Evolutionary conservation across 805 yeast species (phyloP).

Genomic region (Ogataea philodendri): DNA sequence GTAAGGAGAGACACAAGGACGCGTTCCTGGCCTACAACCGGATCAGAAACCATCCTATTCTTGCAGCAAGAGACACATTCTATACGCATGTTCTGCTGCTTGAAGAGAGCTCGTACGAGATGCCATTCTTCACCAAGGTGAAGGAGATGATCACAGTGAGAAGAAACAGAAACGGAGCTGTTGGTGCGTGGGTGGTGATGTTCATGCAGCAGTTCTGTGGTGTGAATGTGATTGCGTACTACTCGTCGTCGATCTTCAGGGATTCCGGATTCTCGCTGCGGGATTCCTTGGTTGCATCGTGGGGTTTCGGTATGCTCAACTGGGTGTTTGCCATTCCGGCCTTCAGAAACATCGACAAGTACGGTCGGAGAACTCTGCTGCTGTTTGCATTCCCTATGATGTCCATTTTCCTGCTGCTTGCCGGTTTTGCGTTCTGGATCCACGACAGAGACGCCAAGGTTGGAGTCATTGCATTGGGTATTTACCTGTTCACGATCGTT

Average conservation of each 20-base stretch:
- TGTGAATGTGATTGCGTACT: constrained; percentile 83
- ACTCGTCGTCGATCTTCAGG: constrained; percentile 72
- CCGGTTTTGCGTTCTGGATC: constrained; percentile 75
- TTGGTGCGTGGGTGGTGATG: constrained; percentile 80
- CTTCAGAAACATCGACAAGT: constrained; percentile 70
- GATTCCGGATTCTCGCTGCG: constrained; percentile 62
- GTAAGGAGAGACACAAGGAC: constrained; percentile 59
- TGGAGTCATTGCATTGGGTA: constrained; percentile 69
- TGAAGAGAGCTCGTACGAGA: constrained; percentile 55
- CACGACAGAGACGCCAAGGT: constrained; percentile 47
- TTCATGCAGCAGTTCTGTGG: constrained; percentile 93
- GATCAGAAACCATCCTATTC: constrained; percentile 50
- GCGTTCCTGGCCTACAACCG: constrained; percentile 50
- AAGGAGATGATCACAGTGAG: constrained; percentile 64
- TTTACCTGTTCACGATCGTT: constrained; percentile 67
- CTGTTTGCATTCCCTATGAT: constrained; percentile 61
- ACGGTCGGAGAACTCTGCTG: constrained; percentile 66
- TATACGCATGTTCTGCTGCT: constrained; percentile 62
- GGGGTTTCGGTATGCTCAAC: constrained; percentile 85
- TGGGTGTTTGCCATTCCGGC: constrained; percentile 83
- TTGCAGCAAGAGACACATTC: constrained; percentile 70
- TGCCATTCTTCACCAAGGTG: constrained; percentile 46
- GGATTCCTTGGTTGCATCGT: constrained; percentile 70
- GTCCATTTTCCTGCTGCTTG: constrained; percentile 54
- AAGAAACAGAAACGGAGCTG: constrained; percentile 79